Evolutionary conservation across 2,329 filamentous ascomycete genomes (phyloP).

Genomic region (Penicillium sp.): DNA sequence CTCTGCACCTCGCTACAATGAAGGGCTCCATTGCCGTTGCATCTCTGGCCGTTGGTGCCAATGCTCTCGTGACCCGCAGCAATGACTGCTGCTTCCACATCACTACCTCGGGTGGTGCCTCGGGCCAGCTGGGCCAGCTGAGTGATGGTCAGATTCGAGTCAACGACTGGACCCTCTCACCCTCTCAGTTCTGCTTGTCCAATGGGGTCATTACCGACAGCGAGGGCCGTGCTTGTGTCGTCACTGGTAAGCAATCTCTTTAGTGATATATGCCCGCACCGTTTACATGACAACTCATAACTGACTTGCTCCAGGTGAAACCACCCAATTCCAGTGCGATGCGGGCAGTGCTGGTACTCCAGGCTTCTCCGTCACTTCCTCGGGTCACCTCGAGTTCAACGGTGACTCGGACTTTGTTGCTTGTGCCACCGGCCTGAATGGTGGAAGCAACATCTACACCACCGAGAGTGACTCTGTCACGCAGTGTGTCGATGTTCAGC

Average conservation of each 20-base stretch:
- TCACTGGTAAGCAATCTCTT: constrained; percentile 44
- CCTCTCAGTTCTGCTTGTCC: constrained; percentile 48
- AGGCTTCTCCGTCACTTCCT: constrained; percentile 49
- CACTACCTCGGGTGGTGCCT: constrained; percentile 39
- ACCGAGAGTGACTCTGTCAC: constrained; percentile 15
- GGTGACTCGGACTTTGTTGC: constrained; percentile 50
- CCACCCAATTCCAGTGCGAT: constrained; percentile 55
- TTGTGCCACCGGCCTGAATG: constrained; percentile 45
- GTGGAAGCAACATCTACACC: constrained; percentile 30
- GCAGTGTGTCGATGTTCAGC: constrained; percentile 20
- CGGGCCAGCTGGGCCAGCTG: constrained; percentile 47
- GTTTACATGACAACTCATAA: too few relatives aligned
- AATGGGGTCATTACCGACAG: constrained; percentile 48
- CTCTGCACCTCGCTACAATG: constrained; percentile 14
- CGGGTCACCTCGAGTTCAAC: constrained; percentile 47
- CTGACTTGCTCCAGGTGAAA: constrained; percentile 37
- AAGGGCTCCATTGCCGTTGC: constrained; percentile 25
- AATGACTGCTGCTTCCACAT: constrained; percentile 46
- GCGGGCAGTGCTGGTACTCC: constrained; percentile 42
- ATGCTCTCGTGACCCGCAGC: constrained; percentile 28
- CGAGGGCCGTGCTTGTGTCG: constrained; percentile 52
- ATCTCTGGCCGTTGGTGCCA: constrained; percentile 30
- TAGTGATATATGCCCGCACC: neutral
- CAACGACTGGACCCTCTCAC: constrained; percentile 38
- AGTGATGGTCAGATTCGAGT: constrained; percentile 54